Evolutionary conservation across 2,329 filamentous ascomycete genomes (phyloP).

Genomic region (Neonectria magnoliae): DNA sequence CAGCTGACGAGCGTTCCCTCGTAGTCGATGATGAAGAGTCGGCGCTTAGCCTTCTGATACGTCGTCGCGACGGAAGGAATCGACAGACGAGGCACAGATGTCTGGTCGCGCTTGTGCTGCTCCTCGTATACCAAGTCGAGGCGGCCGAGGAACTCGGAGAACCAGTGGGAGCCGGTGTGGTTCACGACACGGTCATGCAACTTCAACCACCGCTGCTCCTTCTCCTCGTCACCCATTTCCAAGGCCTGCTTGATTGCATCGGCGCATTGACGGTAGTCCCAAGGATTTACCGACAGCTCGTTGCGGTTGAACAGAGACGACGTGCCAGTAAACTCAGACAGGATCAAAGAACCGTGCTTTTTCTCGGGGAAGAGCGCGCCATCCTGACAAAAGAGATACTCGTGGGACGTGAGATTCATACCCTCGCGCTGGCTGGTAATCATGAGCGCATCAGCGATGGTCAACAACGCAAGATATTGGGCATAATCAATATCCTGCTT

Average conservation of each 20-base stretch:
- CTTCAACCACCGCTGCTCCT: constrained; percentile 76
- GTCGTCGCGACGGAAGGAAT: constrained; percentile 69
- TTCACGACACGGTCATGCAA: constrained; percentile 78
- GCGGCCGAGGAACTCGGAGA: constrained; percentile 75
- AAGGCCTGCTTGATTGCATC: constrained; percentile 86
- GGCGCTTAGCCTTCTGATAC: constrained; percentile 73
- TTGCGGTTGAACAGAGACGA: constrained; percentile 84
- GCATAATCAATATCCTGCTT: constrained; percentile 94
- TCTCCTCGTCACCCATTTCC: constrained; percentile 81
- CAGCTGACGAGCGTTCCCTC: constrained; percentile 92
- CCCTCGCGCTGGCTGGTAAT: constrained; percentile 95
- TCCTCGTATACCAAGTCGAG: constrained; percentile 83
- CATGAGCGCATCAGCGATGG: constrained; percentile 90
- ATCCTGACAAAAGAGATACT: constrained; percentile 94
- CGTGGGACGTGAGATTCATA: constrained; percentile 96
- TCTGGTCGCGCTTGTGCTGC: constrained; percentile 85
- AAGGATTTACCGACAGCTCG: constrained; percentile 90
- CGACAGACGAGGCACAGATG: constrained; percentile 86
- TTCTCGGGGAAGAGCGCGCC: constrained; percentile 74
- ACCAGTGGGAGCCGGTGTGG: constrained; percentile 89
- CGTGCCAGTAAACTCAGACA: constrained; percentile 95
- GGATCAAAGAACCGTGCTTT: constrained; percentile 87
- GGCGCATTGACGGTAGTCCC: constrained; percentile 91
- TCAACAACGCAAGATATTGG: constrained; percentile 91
- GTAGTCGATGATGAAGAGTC: constrained; percentile 91